Evolutionary conservation across 2,329 filamentous ascomycete genomes (phyloP).

Genomic region (Alternaria arbusti): DNA sequence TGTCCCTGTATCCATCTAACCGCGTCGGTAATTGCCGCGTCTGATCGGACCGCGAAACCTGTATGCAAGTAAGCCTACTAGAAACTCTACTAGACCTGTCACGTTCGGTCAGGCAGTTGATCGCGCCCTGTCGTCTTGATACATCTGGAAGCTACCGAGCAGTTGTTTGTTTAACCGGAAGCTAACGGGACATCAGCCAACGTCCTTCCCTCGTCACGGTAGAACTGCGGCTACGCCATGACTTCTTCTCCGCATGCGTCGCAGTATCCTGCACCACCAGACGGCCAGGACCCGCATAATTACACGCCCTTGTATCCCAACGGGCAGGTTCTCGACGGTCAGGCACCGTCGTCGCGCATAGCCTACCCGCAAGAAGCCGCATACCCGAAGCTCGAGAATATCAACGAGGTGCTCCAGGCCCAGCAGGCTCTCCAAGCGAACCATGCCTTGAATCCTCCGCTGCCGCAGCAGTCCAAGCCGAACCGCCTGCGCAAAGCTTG

Average conservation of each 20-base stretch:
- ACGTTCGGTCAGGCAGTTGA: neutral
- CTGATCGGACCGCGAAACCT: constrained; percentile 10
- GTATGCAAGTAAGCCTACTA: neutral
- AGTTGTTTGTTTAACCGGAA: neutral
- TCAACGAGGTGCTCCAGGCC: constrained; percentile 46
- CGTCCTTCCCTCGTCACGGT: constrained; percentile 18
- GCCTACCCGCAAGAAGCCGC: constrained; percentile 32
- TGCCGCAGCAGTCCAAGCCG: constrained; percentile 36
- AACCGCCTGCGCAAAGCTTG: constrained; percentile 50
- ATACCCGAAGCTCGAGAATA: constrained; percentile 45
- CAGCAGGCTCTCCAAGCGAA: constrained; percentile 46
- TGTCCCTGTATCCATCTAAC: neutral
- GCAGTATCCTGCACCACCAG: constrained; percentile 24
- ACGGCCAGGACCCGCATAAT: constrained; percentile 30
- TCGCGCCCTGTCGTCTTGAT: neutral
- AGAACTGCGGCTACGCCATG: constrained; percentile 21
- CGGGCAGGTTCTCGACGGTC: constrained; percentile 12
- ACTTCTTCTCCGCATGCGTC: constrained; percentile 18
- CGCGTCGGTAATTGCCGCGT: constrained; percentile 4
- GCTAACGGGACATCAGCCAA: constrained; percentile 17
- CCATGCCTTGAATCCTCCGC: constrained; percentile 35
- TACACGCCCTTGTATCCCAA: constrained; percentile 42
- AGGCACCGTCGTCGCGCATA: constrained; percentile 20
- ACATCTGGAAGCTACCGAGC: constrained; percentile 5
- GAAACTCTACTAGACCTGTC: neutral